Percentiles rank a stretch among this genome's conserved stretches.
These are phyloP conservation scores for Cladosporium sp. DNA, from an alignment of 2,329 filamentous ascomycete genomes.

Conservation along the genomic window DNA sequence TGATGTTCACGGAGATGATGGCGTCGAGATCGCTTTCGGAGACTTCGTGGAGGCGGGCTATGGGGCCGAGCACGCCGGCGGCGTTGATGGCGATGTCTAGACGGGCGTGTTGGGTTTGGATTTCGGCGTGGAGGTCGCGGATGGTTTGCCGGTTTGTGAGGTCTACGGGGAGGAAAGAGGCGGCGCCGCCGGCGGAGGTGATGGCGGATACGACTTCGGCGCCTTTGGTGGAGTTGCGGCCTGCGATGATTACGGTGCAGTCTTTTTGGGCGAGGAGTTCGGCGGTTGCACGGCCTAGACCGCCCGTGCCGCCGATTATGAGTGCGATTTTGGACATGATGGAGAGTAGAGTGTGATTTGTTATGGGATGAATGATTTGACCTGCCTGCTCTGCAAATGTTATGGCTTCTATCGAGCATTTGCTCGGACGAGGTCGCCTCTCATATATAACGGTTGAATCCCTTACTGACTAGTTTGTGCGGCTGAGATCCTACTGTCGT, in stretches of 20 bases:
- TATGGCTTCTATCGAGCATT: neutral
- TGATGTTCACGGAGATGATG: slow-evolving; percentile 35
- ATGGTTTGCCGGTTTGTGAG: slow-evolving; percentile 32
- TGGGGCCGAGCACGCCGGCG: slow-evolving; percentile 37
- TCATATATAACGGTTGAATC: no score
- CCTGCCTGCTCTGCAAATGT: neutral
- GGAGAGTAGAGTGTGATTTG: neutral
- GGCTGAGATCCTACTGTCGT: neutral
- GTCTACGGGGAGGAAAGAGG: slow-evolving; percentile 8
- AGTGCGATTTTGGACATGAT: slow-evolving; percentile 5
- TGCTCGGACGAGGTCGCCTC: neutral
- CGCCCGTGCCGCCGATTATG: slow-evolving; percentile 9
- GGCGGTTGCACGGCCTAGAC: slow-evolving; percentile 4
- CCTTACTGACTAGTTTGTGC: no score
- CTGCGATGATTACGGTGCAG: neutral
- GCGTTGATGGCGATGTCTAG: slow-evolving; percentile 41
- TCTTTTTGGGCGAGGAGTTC: slow-evolving; percentile 5
- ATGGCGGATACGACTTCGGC: slow-evolving; percentile 4
- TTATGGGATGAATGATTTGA: neutral
- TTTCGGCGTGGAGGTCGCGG: slow-evolving; percentile 22
- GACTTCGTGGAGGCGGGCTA: slow-evolving; percentile 33
- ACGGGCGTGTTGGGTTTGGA: slow-evolving; percentile 30
- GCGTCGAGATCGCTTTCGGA: slow-evolving; percentile 41
- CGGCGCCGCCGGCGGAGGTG: neutral
- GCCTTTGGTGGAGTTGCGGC: slow-evolving; percentile 1